Evolutionary conservation across 345 rosid species (phyloP), one percentile per base, ranked within the genome.

Genomic region (Sonneratia caseolaris): DNA sequence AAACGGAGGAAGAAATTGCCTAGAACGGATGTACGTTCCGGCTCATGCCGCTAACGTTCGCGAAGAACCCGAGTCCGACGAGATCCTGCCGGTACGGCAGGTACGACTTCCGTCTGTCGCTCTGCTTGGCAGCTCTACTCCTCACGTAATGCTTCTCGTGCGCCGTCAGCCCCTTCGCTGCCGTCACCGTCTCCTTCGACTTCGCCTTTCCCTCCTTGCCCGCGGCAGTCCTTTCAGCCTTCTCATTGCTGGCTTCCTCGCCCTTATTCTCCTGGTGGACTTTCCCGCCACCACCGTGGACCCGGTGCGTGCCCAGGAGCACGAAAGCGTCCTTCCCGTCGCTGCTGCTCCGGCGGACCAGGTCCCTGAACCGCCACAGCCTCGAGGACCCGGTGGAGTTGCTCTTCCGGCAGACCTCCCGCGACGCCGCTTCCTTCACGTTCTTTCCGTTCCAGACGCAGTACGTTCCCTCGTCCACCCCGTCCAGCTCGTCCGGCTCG

Each of bases 361-460:
- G 74, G 69, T 81, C 90, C 53, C 85, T 71, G 42, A 84, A 67
- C 77, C 85, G 70, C 84, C 86, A 79, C 8, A 81, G 80, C 86
- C 77, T 86, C n/a, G 84, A 84, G 77, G 78, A 84, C 69, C 87
- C 87, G 27, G 86, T 86, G 37, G 87, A 86, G 79, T 81, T 81
- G 79, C 90, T 86, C 80, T 86, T 86, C 72, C 76, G 75, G 66
- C 84, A 82, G 0, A 37, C 47, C 68, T 70, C 81, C 48, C 74
- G 77, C 47, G 83, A 67, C 55, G 79, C 67, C 65, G 51, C 76
- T 14, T 76, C 67, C 65, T 37, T 71, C 37, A 75, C 76, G 7
- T 78, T 71, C 56, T 70, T 82, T 65, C 80, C 74, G 51, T 35
- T 57, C 90, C 87, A 84, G 70, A 56, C 65, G 78, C 90, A 79